phyloP scores from a whole-genome alignment of 306 rosid species.

The Pyrus communis region DNA sequence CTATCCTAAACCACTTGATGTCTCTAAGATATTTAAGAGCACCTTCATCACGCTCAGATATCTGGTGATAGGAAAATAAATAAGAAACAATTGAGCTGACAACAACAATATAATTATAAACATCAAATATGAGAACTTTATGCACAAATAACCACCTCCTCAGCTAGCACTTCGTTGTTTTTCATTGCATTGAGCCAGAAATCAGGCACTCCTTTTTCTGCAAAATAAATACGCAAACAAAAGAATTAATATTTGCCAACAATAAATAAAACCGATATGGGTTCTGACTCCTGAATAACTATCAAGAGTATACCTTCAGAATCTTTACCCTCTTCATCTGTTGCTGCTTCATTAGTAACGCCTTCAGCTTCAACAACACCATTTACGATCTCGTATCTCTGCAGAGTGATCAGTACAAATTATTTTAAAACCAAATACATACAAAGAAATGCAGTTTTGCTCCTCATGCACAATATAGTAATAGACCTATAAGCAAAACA shows the following conservation, averaged over 20 bases:
- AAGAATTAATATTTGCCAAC: neutral
- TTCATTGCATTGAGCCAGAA: conserved; percentile 93
- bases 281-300: neutral
- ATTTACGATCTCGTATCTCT: conserved; percentile 74
- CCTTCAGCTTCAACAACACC: conserved; percentile 71
- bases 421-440: neutral
- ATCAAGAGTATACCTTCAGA: conserved; percentile 31
- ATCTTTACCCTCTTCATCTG: conserved; percentile 35
- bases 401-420: conserved; percentile 12
- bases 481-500: neutral
- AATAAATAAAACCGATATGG: neutral
- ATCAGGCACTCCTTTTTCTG: conserved; percentile 80
- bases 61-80: conserved; percentile 28
- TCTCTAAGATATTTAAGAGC: conserved; percentile 78
- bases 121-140: neutral
- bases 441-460: neutral
- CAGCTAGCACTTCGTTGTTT: conserved; percentile 78
- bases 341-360: conserved; percentile 25
- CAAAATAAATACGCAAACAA: conserved; percentile 9
- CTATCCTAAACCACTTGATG: conserved; percentile 79
- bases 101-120: neutral
- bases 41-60: conserved; percentile 86
- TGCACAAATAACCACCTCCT: conserved; percentile 52
- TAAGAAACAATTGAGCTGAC: neutral
- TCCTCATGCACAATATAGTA: neutral